phyloP scores from a whole-genome alignment of 2,329 filamentous ascomycete species.

The Cryphonectria parasitica region DNA sequence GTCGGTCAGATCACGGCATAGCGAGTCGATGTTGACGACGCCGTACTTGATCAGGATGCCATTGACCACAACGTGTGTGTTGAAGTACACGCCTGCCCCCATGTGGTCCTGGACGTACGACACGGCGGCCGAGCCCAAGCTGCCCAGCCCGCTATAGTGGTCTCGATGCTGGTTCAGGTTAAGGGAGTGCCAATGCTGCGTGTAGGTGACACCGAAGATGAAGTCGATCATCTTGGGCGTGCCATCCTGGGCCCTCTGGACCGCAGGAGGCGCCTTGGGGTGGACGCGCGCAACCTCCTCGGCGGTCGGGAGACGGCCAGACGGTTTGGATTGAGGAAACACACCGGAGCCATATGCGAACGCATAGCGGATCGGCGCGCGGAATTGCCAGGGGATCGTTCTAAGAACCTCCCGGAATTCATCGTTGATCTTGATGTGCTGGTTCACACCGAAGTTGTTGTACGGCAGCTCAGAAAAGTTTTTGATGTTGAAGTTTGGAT shows the following conservation, averaged over 20 bases:
- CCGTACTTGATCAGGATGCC: constrained; percentile 98
- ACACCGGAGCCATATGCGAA: constrained; percentile 98
- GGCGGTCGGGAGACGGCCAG: constrained; percentile 57
- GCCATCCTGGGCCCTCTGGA: constrained; percentile 83
- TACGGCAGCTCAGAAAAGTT: constrained; percentile 78
- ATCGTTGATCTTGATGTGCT: constrained; percentile 93
- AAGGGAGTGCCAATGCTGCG: constrained; percentile 94
- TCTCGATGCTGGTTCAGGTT: constrained; percentile 87
- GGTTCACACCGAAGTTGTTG: constrained; percentile 87
- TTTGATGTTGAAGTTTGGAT: constrained; percentile 71
- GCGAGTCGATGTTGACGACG: constrained; percentile 89
- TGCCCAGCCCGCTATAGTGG: constrained; percentile 87
- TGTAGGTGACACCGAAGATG: constrained; percentile 92
- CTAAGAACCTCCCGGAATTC: constrained; percentile 92
- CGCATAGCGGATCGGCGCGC: constrained; percentile 91
- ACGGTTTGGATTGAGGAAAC: constrained; percentile 73
- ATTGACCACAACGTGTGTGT: constrained; percentile 92
- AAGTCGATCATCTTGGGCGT: constrained; percentile 98
- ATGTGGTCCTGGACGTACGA: constrained; percentile 83
- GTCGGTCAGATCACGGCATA: constrained; percentile 82
- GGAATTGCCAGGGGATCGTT: constrained; percentile 87
- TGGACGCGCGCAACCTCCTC: constrained; percentile 69
- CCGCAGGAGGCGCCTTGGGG: constrained; percentile 77
- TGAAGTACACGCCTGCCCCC: constrained; percentile 96
- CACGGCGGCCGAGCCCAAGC: constrained; percentile 82